A percentile compares a stretch with the other conserved stretches of the same genome.
Evolutionary conservation across 2,329 filamentous ascomycete genomes (phyloP).

Genomic region (Ophiostoma piceae): DNA sequence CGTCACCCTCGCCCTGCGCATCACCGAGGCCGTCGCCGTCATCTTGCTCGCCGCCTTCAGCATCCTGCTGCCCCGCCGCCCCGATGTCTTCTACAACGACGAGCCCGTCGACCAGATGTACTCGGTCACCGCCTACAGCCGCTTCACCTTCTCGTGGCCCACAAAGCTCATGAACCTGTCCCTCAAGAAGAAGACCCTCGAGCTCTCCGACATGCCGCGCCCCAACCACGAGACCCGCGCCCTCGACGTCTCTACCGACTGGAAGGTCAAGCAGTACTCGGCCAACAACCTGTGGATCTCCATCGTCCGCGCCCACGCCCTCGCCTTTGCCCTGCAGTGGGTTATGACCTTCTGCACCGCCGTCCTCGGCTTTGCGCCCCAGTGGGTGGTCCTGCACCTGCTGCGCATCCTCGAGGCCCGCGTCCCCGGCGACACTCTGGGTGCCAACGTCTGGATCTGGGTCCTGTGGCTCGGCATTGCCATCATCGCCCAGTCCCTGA

Average conservation of each 20-base stretch:
- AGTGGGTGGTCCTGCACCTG: constrained; percentile 62
- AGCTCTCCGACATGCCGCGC: constrained; percentile 57
- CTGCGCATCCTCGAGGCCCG: constrained; percentile 59
- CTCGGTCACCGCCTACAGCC: constrained; percentile 55
- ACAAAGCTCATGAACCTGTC: constrained; percentile 50
- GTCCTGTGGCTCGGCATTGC: constrained; percentile 58
- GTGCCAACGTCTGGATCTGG: constrained; percentile 59
- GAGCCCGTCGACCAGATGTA: constrained; percentile 58
- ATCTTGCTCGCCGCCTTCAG: constrained; percentile 45
- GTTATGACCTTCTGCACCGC: constrained; percentile 49
- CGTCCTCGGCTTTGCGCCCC: constrained; percentile 62
- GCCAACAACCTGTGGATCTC: constrained; percentile 53
- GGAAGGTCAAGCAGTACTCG: constrained; percentile 43
- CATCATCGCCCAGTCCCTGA: constrained; percentile 53
- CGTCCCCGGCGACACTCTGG: constrained; percentile 41
- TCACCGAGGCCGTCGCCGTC: constrained; percentile 43
- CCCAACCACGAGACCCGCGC: constrained; percentile 53
- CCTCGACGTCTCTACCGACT: constrained; percentile 47
- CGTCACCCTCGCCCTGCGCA: constrained; percentile 42
- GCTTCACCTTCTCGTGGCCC: constrained; percentile 64
- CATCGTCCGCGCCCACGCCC: constrained; percentile 54
- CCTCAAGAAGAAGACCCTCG: constrained; percentile 53
- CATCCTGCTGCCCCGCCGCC: constrained; percentile 59
- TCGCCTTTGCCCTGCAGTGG: constrained; percentile 54
- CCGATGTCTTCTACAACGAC: constrained; percentile 57